phyloP scores from a whole-genome alignment of 768 basidiomycete genomes.

The Suillus alpinus region DNA sequence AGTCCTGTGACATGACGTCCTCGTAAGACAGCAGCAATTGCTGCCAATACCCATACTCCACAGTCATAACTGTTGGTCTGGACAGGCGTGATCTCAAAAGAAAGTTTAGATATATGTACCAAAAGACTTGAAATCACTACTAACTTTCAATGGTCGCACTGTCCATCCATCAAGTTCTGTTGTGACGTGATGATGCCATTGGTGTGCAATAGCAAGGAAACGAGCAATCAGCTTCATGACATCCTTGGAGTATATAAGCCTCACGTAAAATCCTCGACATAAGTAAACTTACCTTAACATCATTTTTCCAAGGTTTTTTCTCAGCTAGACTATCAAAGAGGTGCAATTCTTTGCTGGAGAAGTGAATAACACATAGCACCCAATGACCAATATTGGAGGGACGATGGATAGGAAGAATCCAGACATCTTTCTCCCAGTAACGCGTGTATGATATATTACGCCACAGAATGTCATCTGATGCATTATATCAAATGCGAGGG shows the following conservation, averaged over 20 bases:
- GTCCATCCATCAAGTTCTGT: constrained; percentile 6
- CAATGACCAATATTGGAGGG: constrained; percentile 25
- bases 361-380: constrained; percentile 27
- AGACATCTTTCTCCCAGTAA: constrained; percentile 31
- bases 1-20: constrained; percentile 12
- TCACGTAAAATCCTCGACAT: not conserved
- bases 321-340: constrained; percentile 15
- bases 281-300: constrained; percentile 2
- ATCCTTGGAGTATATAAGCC: not conserved
- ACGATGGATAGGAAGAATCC: constrained; percentile 39
- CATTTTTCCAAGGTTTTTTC: constrained; percentile 3
- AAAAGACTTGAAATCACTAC: not conserved
- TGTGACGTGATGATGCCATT: not conserved
- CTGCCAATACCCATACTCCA: constrained; percentile 24
- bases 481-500: not conserved
- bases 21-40: constrained; percentile 16
- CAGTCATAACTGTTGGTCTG: constrained; percentile 21
- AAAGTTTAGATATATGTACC: not conserved
- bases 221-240: constrained; percentile 9
- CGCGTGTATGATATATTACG: not conserved
- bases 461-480: constrained; percentile 21
- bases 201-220: constrained; percentile 1
- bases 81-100: not conserved
- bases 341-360: constrained; percentile 3
- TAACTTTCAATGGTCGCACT: constrained; percentile 2